These are phyloP conservation scores for Didymella glomerata DNA, from an alignment of 2,329 filamentous ascomycete genomes.

Conservation along the genomic window DNA sequence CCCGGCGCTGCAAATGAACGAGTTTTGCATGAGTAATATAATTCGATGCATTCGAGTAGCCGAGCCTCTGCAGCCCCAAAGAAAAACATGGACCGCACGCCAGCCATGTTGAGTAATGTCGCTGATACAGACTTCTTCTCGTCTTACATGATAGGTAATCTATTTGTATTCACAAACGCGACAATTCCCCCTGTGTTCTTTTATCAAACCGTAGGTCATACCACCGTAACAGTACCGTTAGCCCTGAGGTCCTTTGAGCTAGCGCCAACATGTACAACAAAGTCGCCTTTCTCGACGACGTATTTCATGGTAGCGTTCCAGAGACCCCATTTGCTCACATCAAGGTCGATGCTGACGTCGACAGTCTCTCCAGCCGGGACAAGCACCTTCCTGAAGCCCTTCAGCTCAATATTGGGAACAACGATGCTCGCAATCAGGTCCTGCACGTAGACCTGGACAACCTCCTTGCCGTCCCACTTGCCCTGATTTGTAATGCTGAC, in stretches of 20 bases:
- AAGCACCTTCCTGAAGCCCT: constrained; percentile 72
- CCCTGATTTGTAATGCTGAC: constrained; percentile 69
- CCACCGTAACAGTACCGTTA: constrained; percentile 65
- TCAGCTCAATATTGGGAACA: constrained; percentile 70
- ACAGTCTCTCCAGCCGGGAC: constrained; percentile 68
- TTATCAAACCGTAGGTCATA: constrained; percentile 1
- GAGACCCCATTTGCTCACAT: constrained; percentile 61
- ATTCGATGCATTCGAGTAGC: no score
- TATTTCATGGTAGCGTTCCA: constrained; percentile 72
- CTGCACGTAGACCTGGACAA: constrained; percentile 73
- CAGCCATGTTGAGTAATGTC: no score
- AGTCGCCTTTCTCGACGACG: constrained; percentile 76
- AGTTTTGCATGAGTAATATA: no score
- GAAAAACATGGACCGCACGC: no score
- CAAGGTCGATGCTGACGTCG: constrained; percentile 61
- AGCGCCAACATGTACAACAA: constrained; percentile 68
- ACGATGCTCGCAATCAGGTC: constrained; percentile 69
- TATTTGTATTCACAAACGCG: no score
- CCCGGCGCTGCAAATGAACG: no score
- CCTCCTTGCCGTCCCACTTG: constrained; percentile 67
- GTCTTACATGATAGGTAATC: no score
- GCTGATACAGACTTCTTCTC: no score
- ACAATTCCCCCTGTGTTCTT: no score
- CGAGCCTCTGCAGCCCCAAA: no score
- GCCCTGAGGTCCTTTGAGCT: constrained; percentile 65